Evolutionary conservation across 73 alveolate species (phyloP), one percentile per base, ranked within the genome.

Genomic region (Symbiodinium natans): DNA sequence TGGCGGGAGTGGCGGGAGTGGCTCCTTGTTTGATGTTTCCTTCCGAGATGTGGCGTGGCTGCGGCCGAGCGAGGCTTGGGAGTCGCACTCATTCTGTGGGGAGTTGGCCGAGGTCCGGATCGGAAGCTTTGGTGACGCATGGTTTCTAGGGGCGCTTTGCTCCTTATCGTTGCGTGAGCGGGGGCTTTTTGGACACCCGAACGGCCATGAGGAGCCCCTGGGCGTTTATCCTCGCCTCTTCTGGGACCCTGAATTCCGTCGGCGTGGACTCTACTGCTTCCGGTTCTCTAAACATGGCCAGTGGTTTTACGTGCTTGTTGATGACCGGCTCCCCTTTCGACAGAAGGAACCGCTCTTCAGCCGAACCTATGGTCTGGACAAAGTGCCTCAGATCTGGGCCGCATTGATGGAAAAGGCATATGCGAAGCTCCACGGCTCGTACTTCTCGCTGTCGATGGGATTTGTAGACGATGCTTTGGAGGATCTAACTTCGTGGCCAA

Each of bases 401-500:
- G 99, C 99, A 1, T 63, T 99, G 86, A 89, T 99, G 9, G 99
- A 99, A 82, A 99, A 99, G 93, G 99, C 99, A 11, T 99, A 59
- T 74, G 99, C 99, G 73, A 99, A 99, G 86, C 96, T 99, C 10
- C 99, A 99, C 82, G 97, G 99, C 7, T 75, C 99, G 59, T 99
- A 99, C 54, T 99, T 85, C 73, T 99, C 99, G 21, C 73, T 99
- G 48, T 73, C 77, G 83, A 83, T 86, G 43, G 99, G 99, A 21
- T 87, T 98, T 29, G 98, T 99, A 25, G 99, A 99, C 54, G 99
- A 99, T 71, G 99, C 99, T 3, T 59, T 99, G 38, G 88, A 95
- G 59, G 99, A 99, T 71, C 75, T 99, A 77, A 90, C 97, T 29
- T 68, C 86, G 6, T 90, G 86, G 86, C 97, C 97, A 5, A 38